Conservation (phyloP, 164 flowering plant genomes). For the Umbellularia californica region DNA sequence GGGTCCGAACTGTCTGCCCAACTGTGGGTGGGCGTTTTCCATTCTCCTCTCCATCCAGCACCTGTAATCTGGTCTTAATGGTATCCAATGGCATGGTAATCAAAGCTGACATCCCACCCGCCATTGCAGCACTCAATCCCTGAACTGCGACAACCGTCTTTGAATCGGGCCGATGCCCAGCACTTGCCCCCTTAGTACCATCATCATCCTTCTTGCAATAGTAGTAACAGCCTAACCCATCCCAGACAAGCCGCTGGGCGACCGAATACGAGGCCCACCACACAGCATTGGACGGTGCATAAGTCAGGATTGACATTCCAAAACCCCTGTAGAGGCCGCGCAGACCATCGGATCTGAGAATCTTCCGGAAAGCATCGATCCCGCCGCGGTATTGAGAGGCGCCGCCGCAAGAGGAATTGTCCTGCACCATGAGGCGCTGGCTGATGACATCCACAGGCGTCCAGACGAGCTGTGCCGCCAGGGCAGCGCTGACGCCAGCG, state of each 20-base stretch:
- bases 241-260: slow-evolving; percentile 56
- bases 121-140: slow-evolving; percentile 77
- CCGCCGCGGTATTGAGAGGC: slow-evolving; percentile 49
- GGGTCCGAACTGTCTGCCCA: slow-evolving; percentile 44
- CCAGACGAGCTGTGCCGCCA: slow-evolving; percentile 90
- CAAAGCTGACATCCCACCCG: slow-evolving; percentile 76
- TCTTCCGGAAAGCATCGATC: slow-evolving; percentile 65
- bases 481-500: slow-evolving; percentile 68
- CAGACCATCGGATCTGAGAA: slow-evolving; percentile 45
- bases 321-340: slow-evolving; percentile 79
- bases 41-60: slow-evolving; percentile 60
- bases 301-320: slow-evolving; percentile 76
- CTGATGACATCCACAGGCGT: slow-evolving; percentile 83
- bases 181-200: neutral
- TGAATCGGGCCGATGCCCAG: slow-evolving; percentile 35
- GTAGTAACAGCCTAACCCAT: slow-evolving; percentile 34
- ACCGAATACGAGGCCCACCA: slow-evolving; percentile 94
- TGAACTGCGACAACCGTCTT: slow-evolving; percentile 62
- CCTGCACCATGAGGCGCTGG: slow-evolving; percentile 85
- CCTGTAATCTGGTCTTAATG: slow-evolving; percentile 81
- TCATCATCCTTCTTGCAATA: slow-evolving; percentile 27
- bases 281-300: slow-evolving; percentile 86
- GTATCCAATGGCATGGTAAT: slow-evolving; percentile 92
- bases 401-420: slow-evolving; percentile 9
- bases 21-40: slow-evolving; percentile 38